These are phyloP conservation scores for Mallotus nudiflorus DNA, from an alignment of 345 rosid genomes.

Conservation along the genomic window DNA sequence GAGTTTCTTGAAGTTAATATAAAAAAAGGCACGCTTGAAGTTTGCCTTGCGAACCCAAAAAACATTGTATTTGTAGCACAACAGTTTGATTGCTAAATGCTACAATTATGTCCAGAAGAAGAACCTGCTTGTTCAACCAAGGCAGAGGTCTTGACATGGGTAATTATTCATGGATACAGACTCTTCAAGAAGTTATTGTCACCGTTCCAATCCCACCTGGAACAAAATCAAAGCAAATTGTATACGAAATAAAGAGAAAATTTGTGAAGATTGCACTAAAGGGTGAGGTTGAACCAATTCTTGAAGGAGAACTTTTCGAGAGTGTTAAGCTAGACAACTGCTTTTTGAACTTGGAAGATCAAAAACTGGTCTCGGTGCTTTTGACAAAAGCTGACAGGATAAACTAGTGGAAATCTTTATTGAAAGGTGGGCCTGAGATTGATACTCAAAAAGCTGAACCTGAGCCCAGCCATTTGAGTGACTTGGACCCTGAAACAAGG, in stretches of 20 bases:
- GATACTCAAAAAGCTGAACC: slow-evolving; percentile 35
- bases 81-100: too few relatives aligned
- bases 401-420: slow-evolving; percentile 35
- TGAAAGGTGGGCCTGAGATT: slow-evolving; percentile 28
- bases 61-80: too few relatives aligned
- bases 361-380: slow-evolving; percentile 22
- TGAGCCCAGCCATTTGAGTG: slow-evolving; percentile 24
- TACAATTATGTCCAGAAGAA: too few relatives aligned
- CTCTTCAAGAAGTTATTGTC: slow-evolving; percentile 27
- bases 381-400: slow-evolving; percentile 24
- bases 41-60: too few relatives aligned
- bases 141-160: slow-evolving; percentile 38
- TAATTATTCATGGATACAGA: slow-evolving; percentile 33
- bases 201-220: slow-evolving; percentile 30
- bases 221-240: slow-evolving; percentile 25
- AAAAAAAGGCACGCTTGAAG: too few relatives aligned
- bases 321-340: slow-evolving; percentile 17
- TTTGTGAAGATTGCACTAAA: slow-evolving; percentile 26
- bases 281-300: slow-evolving; percentile 16
- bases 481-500: slow-evolving; percentile 27
- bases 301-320: slow-evolving; percentile 31
- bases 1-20: slow-evolving; percentile 51
- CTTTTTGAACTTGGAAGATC: slow-evolving; percentile 32
- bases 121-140: slow-evolving; percentile 8
- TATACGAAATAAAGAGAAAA: slow-evolving; percentile 29